Evolutionary conservation across 805 yeast genomes (phyloP), one percentile per base, ranked within the genome.

Genomic region (Wickerhamomyces hampshirensis): DNA sequence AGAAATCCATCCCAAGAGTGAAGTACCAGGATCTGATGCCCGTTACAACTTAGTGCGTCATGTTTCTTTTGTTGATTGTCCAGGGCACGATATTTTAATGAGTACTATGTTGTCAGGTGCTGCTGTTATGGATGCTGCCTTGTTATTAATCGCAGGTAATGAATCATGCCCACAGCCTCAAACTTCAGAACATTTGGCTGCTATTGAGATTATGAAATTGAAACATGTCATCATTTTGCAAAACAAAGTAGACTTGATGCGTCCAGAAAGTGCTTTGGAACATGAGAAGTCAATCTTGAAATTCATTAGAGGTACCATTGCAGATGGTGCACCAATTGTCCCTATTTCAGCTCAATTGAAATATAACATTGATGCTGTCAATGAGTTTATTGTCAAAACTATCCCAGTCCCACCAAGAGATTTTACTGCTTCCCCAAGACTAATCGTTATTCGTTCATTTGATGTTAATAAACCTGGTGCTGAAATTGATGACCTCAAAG

Each of bases 31-130:
- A 9, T 87, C 95, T 65, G 63, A 62, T n/a, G 95, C 95, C 38
- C 84, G 95, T 60, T 89, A 88, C 66, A 76, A 77, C 55, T 74
- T 93, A 51, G 79, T 88, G 29, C 87, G 99, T 67, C 99, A 93
- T 62, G 98, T 93, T 36, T 87, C 96, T 9, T 94, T 94, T 56
- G 98, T 94, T 44, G 99, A 93, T 73, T 94, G 98, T 73, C 99
- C 99, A 43, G 99, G 99, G 65, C 99, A 93, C 84, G 99, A 93
- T 73, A 94, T 93, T 71, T 81, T 93, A 64, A 93, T 93, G 99
- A 88, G 97, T 75, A 93, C 99, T 50, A 93, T 93, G 99, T 80
- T 93, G 77, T 89, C 98, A 31, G 99, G 99, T 62, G 99, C 99
- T 26, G 99, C 99, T 13, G 99, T 93, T 48, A 93, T 93, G 99